Conservation (phyloP, 1,139 yeast genomes). For the Kodamaea plutei region DNA sequence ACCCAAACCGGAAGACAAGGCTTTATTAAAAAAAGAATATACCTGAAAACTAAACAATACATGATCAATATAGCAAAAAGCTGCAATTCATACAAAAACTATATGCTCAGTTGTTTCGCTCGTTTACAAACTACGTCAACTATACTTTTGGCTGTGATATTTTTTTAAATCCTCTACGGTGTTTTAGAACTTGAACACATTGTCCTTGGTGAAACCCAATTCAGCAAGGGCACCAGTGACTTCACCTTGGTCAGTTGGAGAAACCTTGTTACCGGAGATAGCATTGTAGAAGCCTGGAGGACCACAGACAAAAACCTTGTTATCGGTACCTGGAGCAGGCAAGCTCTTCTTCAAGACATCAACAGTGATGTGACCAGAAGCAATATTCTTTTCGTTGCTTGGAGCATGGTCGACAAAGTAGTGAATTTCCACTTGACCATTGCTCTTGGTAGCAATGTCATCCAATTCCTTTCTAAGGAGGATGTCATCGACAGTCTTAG, state of each 20-base stretch:
- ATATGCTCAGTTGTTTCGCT: too few relatives aligned
- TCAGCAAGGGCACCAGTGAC: constrained; percentile 83
- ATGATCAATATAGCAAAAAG: too few relatives aligned
- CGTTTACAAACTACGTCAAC: too few relatives aligned
- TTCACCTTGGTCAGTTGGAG: constrained; percentile 95
- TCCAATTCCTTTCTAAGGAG: constrained; percentile 76
- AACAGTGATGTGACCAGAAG: constrained; percentile 42
- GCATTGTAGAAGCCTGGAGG: constrained; percentile 27
- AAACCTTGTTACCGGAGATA: constrained; percentile 72
- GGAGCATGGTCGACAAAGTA: constrained; percentile 76
- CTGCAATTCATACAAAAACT: too few relatives aligned
- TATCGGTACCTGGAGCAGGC: constrained; percentile 69
- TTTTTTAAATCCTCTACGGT: too few relatives aligned
- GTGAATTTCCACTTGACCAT: constrained; percentile 71
- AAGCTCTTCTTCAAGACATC: constrained; percentile 46
- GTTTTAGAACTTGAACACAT: constrained; percentile 82
- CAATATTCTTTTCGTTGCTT: constrained; percentile 41
- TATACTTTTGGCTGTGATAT: too few relatives aligned
- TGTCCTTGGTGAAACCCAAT: constrained; percentile 80
- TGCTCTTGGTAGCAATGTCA: constrained; percentile 54
- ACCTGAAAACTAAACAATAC: too few relatives aligned
- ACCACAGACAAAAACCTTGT: constrained; percentile 80
- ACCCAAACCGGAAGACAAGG: too few relatives aligned
- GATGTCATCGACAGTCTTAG: constrained; percentile 70
- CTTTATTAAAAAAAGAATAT: too few relatives aligned